Evolutionary conservation across 257 asterid genomes (phyloP).

Genomic region (Penstemon eatonii): DNA sequence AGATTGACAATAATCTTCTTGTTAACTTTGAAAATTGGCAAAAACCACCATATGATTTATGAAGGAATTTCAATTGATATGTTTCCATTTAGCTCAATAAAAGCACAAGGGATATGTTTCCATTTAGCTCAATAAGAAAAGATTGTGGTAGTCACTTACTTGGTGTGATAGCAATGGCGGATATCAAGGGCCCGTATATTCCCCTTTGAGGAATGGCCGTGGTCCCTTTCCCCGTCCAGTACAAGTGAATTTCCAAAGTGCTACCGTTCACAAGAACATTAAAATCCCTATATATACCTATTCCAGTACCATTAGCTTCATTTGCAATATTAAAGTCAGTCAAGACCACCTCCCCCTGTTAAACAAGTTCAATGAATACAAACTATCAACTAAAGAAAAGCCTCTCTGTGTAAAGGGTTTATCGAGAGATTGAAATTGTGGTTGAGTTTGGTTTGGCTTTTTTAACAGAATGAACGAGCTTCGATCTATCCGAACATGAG

Average conservation of each 20-base stretch:
- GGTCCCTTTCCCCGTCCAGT: conserved; percentile 95
- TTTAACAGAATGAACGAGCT: too few relatives aligned
- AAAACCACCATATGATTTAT: too few relatives aligned
- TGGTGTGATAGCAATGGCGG: conserved; percentile 81
- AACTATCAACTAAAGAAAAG: background rate
- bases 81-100: too few relatives aligned
- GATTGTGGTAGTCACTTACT: conserved; percentile 30
- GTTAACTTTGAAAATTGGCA: too few relatives aligned
- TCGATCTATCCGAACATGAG: too few relatives aligned
- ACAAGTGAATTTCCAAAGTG: conserved; percentile 82
- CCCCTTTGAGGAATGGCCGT: conserved; percentile 76
- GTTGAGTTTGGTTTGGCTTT: too few relatives aligned
- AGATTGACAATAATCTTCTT: too few relatives aligned
- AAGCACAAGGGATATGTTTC: too few relatives aligned
- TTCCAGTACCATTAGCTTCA: conserved; percentile 61
- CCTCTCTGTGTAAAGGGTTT: too few relatives aligned
- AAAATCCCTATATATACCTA: conserved; percentile 48
- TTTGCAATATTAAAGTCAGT: conserved; percentile 56
- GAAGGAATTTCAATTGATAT: too few relatives aligned
- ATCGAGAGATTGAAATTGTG: too few relatives aligned
- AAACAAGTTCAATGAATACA: conserved; percentile 1
- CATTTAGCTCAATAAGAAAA: too few relatives aligned
- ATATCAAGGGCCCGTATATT: conserved; percentile 83
- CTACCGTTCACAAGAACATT: conserved; percentile 49
- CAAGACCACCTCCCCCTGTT: conserved; percentile 70